Evolutionary conservation across 2,329 filamentous ascomycete genomes (phyloP), one percentile per base, ranked within the genome.

Genomic region (Diaporthe velutina): DNA sequence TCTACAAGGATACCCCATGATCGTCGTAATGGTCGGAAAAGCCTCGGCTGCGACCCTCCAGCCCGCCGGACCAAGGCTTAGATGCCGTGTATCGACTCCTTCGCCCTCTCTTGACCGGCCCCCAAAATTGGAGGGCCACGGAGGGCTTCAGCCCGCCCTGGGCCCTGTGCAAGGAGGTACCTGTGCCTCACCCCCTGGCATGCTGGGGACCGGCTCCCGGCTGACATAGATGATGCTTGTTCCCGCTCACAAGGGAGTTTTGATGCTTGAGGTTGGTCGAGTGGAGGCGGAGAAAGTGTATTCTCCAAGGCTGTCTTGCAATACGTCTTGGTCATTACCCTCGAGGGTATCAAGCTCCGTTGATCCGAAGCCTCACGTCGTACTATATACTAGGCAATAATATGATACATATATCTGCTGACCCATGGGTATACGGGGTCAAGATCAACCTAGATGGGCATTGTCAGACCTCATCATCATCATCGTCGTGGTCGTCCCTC

Each of bases 351-450:
- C 57, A 33, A 25, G 45, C 38, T 48, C 38, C 70, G 33, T 55
- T 72, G 45, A 40, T 54, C 64, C 48, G 48, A 64, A 72, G 57
- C 70, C 42, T 72, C 48, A 55, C 35, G 70, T 13, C 17, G 15
- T 35, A 72, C 57, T 64, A 72, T 72, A 54, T 64, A 72, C 57
- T 55, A 55, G 57, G 70, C 45, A 72, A 64, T 72, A 71, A 60
- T 60, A 42, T 72, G 70, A 64, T 72, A 72, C 70, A 64, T 42
- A 22, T 54, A 40, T 38, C 28, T 40, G 45, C 42, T 52, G 33
- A 19, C 42, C 70, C 33, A 61, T 52, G 33, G 35, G 30, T 60
- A 10, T 60, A 38, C 57, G 9, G 45, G 48, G 58, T 48, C 57
- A 15, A 13, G 13, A 19, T 40, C 22, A 61, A 42, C n/a, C 10